Evolutionary conservation across 2,329 filamentous ascomycete species (phyloP), one percentile per base, ranked within the genome.

Genomic region (Aspergillus candidus): DNA sequence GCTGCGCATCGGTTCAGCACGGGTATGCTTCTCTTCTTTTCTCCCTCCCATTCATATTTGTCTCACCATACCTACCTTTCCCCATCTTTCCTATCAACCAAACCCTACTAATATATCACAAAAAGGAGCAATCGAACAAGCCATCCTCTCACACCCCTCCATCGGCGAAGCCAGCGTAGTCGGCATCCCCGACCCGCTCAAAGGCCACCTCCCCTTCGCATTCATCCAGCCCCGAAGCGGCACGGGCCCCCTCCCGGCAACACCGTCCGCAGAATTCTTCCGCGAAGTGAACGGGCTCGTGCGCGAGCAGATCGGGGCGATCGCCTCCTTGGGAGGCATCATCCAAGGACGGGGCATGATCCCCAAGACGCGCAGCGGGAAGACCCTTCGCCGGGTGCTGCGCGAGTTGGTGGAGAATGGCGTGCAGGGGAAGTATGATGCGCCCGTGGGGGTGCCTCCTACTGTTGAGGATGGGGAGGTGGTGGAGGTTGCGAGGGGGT

Each of bases 1-100:
- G 90, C 89, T 33, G 89, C 90, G 4, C 90, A 96, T 70, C 80
- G 90, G 11, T 83, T 96, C 49, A 91, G 86, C 51, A 95, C 89
- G 10, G 88, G 86, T 86, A 72, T 56, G 75, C 65, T 3, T 11
- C 29, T 32, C 33, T 31, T 37, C 33, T n/a, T 13, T 32, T 37
- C n/a, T 14, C n/a, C 14, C 32, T 41, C 32, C 8, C 22, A 27
- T 27, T 22, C 6, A 4, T 6, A 22, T 22, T 22, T n/a, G n/a
- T n/a, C 18, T 7, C 22, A 27, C 22, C 22, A 27, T 2, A 1
- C 22, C 22, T 27, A 27, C 22, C 3, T 27, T 4, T 6, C 18
- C 4, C 18, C 18, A 22, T 27, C 7, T 27, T 18, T 5, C 1
- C 6, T 5, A 18, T 6, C 4, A 27, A 27, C 6, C 22, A 27